Evolutionary conservation across 495 filamentous ascomycete genomes (phyloP).

Genomic region (Lepidopterella palustris): DNA sequence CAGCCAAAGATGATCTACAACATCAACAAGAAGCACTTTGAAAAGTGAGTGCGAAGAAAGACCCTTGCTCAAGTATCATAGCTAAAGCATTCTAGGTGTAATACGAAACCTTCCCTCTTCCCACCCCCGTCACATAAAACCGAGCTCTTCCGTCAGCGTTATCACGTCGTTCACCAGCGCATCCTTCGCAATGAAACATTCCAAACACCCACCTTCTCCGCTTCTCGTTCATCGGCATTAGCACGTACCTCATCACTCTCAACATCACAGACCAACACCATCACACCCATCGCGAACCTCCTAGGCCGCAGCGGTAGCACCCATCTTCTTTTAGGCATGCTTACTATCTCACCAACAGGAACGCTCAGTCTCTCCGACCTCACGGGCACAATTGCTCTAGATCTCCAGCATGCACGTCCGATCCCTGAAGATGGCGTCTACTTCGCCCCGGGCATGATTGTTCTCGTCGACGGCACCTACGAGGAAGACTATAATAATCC

Average conservation of each 20-base stretch:
- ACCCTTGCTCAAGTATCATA: not conserved
- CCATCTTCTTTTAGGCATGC: conserved; percentile 81
- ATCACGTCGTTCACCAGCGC: conserved; percentile 83
- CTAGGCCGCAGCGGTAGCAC: conserved; percentile 78
- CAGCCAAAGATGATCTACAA: conserved; percentile 85
- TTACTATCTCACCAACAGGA: conserved; percentile 76
- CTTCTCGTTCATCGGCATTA: conserved; percentile 43
- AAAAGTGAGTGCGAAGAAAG: conserved; percentile 44
- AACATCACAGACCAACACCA: conserved; percentile 62
- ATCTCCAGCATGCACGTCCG: conserved; percentile 70
- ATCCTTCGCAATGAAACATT: conserved; percentile 90
- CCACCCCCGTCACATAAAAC: conserved; percentile 78
- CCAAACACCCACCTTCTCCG: conserved; percentile 64
- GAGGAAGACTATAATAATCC: conserved; percentile 75
- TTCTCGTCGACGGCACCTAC: conserved; percentile 87
- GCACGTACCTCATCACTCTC: conserved; percentile 52
- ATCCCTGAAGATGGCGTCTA: conserved; percentile 82
- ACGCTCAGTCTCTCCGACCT: conserved; percentile 73
- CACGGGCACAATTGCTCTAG: conserved; percentile 79
- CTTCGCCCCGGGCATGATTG: conserved; percentile 92
- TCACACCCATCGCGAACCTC: conserved; percentile 89
- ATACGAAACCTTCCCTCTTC: conserved; percentile 57
- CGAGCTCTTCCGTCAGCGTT: conserved; percentile 76
- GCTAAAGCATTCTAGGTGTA: conserved; percentile 16
- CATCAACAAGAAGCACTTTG: conserved; percentile 82